Evolutionary conservation across 371 early-diverging fungal genomes (phyloP), one percentile per base, ranked within the genome.

Genomic region (Apophysomyces variabilis): DNA sequence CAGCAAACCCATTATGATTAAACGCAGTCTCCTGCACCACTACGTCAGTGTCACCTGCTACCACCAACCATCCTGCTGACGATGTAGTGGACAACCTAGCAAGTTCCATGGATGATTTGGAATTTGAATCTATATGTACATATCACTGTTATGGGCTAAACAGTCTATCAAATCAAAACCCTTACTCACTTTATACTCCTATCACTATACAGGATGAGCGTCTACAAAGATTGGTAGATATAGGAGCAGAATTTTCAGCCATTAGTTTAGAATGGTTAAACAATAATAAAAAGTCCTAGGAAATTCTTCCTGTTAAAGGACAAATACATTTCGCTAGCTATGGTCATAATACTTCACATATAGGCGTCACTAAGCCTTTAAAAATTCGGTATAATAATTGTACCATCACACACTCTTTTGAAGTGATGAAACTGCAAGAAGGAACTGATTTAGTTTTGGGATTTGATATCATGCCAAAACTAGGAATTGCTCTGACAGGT

Each of bases 341-440:
- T n/a, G n/a, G n/a, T n/a, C n/a, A n/a, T n/a, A n/a, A n/a, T n/a
- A n/a, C n/a, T n/a, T n/a, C n/a, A n/a, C n/a, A n/a, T n/a, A n/a
- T n/a, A n/a, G n/a, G n/a, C n/a, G n/a, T n/a, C n/a, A n/a, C n/a
- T n/a, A n/a, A n/a, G n/a, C n/a, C n/a, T n/a, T n/a, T n/a, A n/a
- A n/a, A n/a, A n/a, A n/a, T n/a, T n/a, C n/a, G n/a, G n/a, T n/a
- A n/a, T n/a, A n/a, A n/a, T n/a, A n/a, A n/a, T n/a, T n/a, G n/a
- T n/a, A n/a, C n/a, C n/a, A n/a, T n/a, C n/a, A n/a, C n/a, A n/a
- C n/a, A n/a, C n/a, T n/a, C n/a, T n/a, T n/a, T n/a, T n/a, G n/a
- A n/a, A n/a, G n/a, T 64, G 13, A 57, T 64, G 35, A 43, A 64
- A 45, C 43, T 57, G 3, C 56, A 57, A 11, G n/a, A 63, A 38